These are phyloP conservation scores for Batrachochytrium dendrobatidis DNA, from an alignment of 371 early-diverging fungal genomes.

Conservation along the genomic window DNA sequence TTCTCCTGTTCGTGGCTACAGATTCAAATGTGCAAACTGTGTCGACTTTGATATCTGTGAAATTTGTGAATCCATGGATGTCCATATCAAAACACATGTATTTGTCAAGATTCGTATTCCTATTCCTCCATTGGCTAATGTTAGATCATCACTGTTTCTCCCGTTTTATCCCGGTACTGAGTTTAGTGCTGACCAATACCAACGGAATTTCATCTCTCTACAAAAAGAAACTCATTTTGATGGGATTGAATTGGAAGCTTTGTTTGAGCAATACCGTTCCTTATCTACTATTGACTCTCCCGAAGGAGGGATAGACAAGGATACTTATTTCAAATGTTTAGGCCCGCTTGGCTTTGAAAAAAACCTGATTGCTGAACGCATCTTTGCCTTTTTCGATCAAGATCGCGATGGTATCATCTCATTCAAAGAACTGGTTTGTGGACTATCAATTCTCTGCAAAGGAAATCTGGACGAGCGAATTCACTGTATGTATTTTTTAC, in stretches of 20 bases:
- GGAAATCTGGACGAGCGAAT: slow-evolving; percentile 85
- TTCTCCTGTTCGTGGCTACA: slow-evolving; percentile 79
- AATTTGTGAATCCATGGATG: slow-evolving; percentile 72
- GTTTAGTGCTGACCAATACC: not conserved
- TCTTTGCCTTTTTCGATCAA: slow-evolving; percentile 85
- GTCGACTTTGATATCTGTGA: slow-evolving; percentile 92
- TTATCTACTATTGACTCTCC: slow-evolving; percentile 59
- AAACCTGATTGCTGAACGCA: slow-evolving; percentile 77
- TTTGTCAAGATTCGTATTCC: slow-evolving; percentile 89
- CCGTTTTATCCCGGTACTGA: slow-evolving; percentile 68
- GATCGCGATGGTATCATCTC: slow-evolving; percentile 66
- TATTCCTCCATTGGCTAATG: slow-evolving; percentile 88
- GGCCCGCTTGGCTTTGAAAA: slow-evolving; percentile 80
- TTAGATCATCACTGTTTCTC: slow-evolving; percentile 69
- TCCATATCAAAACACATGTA: slow-evolving; percentile 72
- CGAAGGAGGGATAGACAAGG: slow-evolving; percentile 64
- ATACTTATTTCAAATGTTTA: slow-evolving; percentile 76
- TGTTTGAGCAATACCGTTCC: slow-evolving; percentile 78
- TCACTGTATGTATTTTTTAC: slow-evolving; percentile 47
- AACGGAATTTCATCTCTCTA: slow-evolving; percentile 37
- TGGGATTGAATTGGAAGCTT: slow-evolving; percentile 71
- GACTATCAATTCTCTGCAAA: slow-evolving; percentile 74
- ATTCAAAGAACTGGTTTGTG: slow-evolving; percentile 77
- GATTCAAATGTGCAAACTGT: slow-evolving; percentile 92
- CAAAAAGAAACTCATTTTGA: slow-evolving; percentile 70